These are phyloP conservation scores for Fusarium udum DNA, from an alignment of 2,329 filamentous ascomycete species.

Conservation along the genomic window DNA sequence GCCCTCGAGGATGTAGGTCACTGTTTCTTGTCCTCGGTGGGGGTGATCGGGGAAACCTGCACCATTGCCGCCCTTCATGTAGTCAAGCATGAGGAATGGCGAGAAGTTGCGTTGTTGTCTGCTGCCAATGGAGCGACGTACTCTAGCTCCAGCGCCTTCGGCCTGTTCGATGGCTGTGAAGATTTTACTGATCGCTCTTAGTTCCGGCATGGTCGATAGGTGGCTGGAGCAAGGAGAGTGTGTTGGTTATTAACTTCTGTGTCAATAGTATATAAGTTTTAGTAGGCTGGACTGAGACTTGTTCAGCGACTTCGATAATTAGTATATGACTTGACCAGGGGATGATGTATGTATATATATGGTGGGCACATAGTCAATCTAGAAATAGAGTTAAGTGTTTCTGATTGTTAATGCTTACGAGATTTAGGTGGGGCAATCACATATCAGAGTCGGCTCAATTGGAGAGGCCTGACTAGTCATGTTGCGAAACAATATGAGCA, in stretches of 20 bases:
- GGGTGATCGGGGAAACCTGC: neutral
- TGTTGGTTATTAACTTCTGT: neutral
- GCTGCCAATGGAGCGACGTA: neutral
- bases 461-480: no score
- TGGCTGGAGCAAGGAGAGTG: fast-evolving
- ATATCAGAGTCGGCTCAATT: fast-evolving
- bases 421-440: neutral
- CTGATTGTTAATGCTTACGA: neutral
- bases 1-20: neutral
- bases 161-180: neutral
- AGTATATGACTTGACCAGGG: neutral
- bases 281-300: no score
- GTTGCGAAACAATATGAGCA: neutral
- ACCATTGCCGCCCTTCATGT: neutral
- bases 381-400: neutral
- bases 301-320: neutral
- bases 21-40: neutral
- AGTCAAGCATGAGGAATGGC: neutral
- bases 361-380: neutral
- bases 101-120: neutral
- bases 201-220: neutral
- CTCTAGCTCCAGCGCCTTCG: neutral
- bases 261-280: neutral
- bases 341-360: neutral
- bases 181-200: neutral